Evolutionary conservation across 139 green algal species (phyloP).

Genomic region (Monoraphidium neglectum): DNA sequence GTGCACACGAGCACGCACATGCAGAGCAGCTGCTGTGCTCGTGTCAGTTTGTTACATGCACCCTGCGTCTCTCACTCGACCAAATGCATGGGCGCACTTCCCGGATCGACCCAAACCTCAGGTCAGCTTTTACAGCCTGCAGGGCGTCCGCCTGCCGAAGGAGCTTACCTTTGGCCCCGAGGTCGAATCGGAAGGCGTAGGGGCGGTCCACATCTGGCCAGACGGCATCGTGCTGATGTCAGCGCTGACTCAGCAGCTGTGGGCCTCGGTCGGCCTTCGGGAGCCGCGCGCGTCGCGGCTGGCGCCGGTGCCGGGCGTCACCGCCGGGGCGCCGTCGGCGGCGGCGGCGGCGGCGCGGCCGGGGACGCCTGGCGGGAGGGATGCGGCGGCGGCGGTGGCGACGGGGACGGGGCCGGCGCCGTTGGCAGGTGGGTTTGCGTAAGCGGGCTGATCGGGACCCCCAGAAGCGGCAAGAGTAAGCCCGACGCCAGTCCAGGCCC

Average conservation of each 20-base stretch:
- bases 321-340: conserved; percentile 65
- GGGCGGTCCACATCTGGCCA: conserved; percentile 42
- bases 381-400: conserved; percentile 10
- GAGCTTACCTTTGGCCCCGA: conserved; percentile 68
- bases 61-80: no score
- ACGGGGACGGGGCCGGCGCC: conserved; percentile 59
- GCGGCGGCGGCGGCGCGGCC: conserved; percentile 40
- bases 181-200: conserved; percentile 56
- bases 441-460: no score
- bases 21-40: no score
- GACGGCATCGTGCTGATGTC: conserved; percentile 70
- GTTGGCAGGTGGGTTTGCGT: not conserved
- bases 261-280: conserved; percentile 53
- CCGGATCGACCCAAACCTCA: not conserved
- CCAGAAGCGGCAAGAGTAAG: no score
- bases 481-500: no score
- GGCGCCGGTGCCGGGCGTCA: conserved; percentile 25
- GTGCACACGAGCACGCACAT: no score
- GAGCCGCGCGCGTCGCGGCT: conserved; percentile 55
- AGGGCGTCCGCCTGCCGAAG: not conserved
- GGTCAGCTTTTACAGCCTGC: conserved; percentile 25
- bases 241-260: conserved; percentile 42
- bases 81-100: no score
- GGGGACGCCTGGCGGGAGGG: conserved; percentile 18
- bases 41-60: no score